Percentiles rank a stretch among this genome's conserved stretches.
These are phyloP conservation scores for Ambrosia hybrid DNA, from an alignment of 140 eudicot genomes.

Conservation along the genomic window DNA sequence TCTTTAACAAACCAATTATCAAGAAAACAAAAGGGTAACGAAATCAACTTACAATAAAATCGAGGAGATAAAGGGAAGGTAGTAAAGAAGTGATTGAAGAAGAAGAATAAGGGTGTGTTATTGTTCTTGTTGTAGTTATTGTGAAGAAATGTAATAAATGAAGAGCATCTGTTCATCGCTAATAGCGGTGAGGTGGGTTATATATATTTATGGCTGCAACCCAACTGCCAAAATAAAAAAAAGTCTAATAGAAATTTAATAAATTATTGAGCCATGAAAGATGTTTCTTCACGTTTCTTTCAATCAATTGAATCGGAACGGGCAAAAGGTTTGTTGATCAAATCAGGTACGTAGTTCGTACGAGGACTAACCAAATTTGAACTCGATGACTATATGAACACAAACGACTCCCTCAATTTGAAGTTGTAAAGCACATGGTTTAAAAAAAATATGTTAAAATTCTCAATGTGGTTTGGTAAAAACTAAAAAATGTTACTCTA, in stretches of 20 bases:
- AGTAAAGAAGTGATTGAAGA: constrained; percentile 28
- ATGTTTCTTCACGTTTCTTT: constrained; percentile 28
- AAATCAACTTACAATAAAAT: constrained; percentile 36
- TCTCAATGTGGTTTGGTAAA: too few relatives aligned
- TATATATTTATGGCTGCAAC: constrained; percentile 19
- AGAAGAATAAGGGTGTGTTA: not conserved
- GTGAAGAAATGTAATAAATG: constrained; percentile 30
- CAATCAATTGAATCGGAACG: not conserved
- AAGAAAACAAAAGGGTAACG: not conserved
- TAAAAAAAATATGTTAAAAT: too few relatives aligned
- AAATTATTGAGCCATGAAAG: not conserved
- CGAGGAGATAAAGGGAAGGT: constrained; percentile 28
- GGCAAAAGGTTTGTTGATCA: constrained; percentile 15
- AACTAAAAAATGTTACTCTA: too few relatives aligned
- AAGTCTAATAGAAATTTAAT: too few relatives aligned
- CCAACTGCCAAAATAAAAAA: constrained; percentile 27
- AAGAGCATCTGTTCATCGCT: constrained; percentile 38
- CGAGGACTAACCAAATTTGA: not conserved
- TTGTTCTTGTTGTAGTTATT: constrained; percentile 9
- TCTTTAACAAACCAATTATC: not conserved
- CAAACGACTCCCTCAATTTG: too few relatives aligned
- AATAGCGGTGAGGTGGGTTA: constrained; percentile 24
- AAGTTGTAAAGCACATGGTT: too few relatives aligned
- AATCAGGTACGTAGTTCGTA: not conserved
- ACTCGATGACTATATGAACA: not conserved